Evolutionary conservation across 306 rosid genomes (phyloP).

Genomic region (Cicer yamashitae): DNA sequence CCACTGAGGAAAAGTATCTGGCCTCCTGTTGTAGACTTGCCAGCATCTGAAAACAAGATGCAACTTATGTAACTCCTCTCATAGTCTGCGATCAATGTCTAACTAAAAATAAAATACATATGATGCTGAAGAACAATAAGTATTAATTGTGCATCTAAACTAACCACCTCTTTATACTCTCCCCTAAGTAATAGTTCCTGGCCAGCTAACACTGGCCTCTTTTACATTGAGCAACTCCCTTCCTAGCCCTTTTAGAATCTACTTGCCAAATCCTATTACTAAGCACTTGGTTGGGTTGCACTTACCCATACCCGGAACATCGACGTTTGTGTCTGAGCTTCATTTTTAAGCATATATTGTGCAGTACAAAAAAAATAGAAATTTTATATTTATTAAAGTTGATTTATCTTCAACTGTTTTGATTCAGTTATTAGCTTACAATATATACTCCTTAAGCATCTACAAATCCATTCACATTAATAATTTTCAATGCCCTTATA

Average conservation of each 20-base stretch:
- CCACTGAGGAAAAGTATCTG: conserved; percentile 98
- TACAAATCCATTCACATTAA: background rate
- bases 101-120: conserved; percentile 26
- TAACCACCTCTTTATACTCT: background rate
- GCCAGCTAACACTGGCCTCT: background rate
- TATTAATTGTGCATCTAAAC: background rate
- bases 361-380: conserved; percentile 16
- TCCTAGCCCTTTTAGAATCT: background rate
- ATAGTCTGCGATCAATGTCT: conserved; percentile 4
- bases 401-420: conserved; percentile 1
- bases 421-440: conserved; percentile 8
- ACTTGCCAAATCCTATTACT: background rate
- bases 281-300: background rate
- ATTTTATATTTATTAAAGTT: background rate
- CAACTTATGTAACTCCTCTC: conserved; percentile 8
- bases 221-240: background rate
- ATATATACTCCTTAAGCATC: conserved; percentile 17
- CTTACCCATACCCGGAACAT: background rate
- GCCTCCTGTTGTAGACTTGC: conserved; percentile 97
- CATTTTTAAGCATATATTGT: background rate
- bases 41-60: conserved; percentile 76
- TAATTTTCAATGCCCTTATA: background rate
- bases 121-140: background rate
- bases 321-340: background rate
- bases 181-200: background rate